Conservation (phyloP, 164 flowering plant genomes). For the Dillenia turbinata region DNA sequence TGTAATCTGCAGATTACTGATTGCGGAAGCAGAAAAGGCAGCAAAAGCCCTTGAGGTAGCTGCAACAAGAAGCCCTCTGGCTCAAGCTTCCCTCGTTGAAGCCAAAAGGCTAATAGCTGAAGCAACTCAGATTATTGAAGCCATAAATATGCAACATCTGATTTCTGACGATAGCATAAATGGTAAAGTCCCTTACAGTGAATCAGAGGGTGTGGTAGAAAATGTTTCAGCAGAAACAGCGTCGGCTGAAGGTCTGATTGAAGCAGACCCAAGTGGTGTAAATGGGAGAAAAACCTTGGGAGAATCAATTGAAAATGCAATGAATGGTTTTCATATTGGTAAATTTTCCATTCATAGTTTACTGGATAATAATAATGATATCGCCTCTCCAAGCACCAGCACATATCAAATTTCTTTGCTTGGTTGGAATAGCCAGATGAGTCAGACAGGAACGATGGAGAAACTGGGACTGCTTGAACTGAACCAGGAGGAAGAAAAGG, state of each 20-base stretch:
- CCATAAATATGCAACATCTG: constrained; percentile 33
- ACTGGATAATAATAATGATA: constrained; percentile 13
- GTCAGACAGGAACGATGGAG: constrained; percentile 5
- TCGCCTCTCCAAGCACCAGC: constrained; percentile 7
- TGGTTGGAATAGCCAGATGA: constrained; percentile 6
- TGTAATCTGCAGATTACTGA: constrained; percentile 52
- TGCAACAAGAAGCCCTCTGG: constrained; percentile 68
- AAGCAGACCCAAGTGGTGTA: constrained; percentile 9
- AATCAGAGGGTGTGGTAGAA: constrained; percentile 11
- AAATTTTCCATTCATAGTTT: constrained; percentile 11
- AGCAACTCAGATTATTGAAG: constrained; percentile 51
- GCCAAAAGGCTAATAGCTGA: constrained; percentile 81
- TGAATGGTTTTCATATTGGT: constrained; percentile 5
- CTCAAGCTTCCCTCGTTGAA: constrained; percentile 74
- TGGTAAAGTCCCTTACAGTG: constrained; percentile 10
- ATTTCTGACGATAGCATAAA: constrained; percentile 8
- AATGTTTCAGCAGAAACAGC: constrained; percentile 11
- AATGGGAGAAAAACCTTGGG: constrained; percentile 18
- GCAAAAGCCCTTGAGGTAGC: constrained; percentile 78
- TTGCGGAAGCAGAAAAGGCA: constrained; percentile 90
- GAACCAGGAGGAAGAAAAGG: constrained; percentile 11
- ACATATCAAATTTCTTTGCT: constrained; percentile 3
- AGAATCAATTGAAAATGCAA: not conserved
- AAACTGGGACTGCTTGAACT: constrained; percentile 2
- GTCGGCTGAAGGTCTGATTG: constrained; percentile 1